These are phyloP conservation scores for Aureobasidium melanogenum DNA, from an alignment of 2,329 filamentous ascomycete species.

Conservation along the genomic window DNA sequence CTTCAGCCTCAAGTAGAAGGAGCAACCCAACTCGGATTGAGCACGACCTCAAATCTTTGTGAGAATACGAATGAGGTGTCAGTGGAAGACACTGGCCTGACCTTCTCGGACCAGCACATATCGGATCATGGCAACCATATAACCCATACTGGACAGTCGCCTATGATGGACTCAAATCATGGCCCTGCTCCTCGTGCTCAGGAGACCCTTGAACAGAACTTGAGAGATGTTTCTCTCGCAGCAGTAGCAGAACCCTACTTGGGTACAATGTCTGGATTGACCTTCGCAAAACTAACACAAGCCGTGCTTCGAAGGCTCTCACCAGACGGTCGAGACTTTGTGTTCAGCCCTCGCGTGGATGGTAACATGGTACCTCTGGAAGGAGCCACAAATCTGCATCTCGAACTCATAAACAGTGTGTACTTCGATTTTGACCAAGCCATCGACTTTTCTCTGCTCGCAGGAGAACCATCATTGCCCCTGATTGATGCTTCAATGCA, in stretches of 20 bases:
- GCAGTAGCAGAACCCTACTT: constrained; percentile 38
- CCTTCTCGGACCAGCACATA: background rate
- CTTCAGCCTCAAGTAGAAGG: background rate
- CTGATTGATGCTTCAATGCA: background rate
- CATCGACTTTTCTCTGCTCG: constrained; percentile 8
- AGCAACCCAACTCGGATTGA: background rate
- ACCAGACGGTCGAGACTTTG: constrained; percentile 36
- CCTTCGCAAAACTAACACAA: constrained; percentile 31
- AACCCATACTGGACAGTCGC: background rate
- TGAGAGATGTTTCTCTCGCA: constrained; percentile 31
- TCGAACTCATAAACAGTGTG: constrained; percentile 15
- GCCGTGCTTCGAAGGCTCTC: constrained; percentile 33
- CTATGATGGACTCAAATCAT: background rate
- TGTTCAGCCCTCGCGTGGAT: constrained; percentile 14
- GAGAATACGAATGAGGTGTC: background rate
- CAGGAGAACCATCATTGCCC: background rate
- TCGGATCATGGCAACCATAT: background rate
- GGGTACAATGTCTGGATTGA: constrained; percentile 37
- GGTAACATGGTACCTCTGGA: background rate
- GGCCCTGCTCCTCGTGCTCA: background rate
- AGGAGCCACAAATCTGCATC: background rate
- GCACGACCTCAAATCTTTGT: background rate
- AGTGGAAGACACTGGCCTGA: background rate
- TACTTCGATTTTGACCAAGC: constrained; percentile 19
- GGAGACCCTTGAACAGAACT: constrained; percentile 14